Evolutionary conservation across 257 asterid species (phyloP).

Genomic region (Solanum pennellii): DNA sequence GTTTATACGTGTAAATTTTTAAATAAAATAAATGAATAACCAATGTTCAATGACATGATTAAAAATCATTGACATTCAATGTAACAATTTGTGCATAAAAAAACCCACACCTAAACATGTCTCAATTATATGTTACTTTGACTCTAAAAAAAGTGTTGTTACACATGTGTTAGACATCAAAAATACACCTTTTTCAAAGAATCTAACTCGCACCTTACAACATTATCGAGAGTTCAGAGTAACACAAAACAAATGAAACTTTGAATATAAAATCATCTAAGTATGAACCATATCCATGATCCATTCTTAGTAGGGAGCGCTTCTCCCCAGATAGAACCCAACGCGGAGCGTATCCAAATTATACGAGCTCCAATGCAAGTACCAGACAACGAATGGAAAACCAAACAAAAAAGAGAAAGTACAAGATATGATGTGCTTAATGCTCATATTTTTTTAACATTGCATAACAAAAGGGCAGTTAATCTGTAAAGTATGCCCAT

Average conservation of each 20-base stretch:
- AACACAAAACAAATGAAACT: not conserved
- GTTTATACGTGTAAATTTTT: not conserved
- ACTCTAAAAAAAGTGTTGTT: not conserved
- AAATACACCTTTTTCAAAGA: not conserved
- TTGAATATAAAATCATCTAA: not conserved
- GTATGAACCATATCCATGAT: not conserved
- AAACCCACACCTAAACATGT: not conserved
- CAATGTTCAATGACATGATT: not conserved
- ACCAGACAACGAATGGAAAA: fast-evolving
- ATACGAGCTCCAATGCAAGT: fast-evolving
- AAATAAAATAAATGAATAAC: not conserved
- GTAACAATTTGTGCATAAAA: not conserved
- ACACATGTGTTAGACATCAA: not conserved
- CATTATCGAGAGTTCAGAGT: not conserved
- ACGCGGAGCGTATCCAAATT: fast-evolving
- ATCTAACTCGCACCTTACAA: not conserved
- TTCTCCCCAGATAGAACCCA: not conserved
- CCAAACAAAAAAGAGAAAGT: not conserved
- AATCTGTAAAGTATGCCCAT: not conserved
- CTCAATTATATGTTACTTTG: not conserved
- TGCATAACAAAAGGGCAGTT: not conserved
- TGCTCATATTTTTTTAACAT: not conserved
- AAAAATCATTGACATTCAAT: not conserved
- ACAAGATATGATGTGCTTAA: not conserved
- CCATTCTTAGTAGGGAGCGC: fast-evolving